Evolutionary conservation across 1,284 basidiomycete species (phyloP).

Genomic region (Earliella scabrosa): DNA sequence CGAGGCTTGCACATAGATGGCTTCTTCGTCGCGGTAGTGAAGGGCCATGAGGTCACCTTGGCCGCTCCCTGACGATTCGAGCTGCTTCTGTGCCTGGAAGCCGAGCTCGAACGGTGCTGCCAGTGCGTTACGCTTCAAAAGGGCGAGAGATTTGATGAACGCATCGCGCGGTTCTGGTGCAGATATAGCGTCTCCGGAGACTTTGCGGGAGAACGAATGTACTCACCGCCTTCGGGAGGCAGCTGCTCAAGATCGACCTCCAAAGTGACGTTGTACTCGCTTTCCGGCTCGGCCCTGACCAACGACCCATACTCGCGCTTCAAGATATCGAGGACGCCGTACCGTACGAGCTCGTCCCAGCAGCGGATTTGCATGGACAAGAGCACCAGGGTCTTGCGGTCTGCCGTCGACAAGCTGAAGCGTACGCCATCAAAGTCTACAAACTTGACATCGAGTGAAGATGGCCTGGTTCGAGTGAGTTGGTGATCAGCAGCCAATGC

Average conservation of each 20-base stretch:
- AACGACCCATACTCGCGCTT: conserved; percentile 84
- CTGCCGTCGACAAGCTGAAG: conserved; percentile 90
- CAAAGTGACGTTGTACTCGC: conserved; percentile 90
- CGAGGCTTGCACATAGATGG: conserved; percentile 93
- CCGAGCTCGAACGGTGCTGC: conserved; percentile 95
- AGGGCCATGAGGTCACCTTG: conserved; percentile 90
- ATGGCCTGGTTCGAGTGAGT: conserved; percentile 59
- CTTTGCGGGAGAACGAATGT: background rate
- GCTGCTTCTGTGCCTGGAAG: conserved; percentile 85
- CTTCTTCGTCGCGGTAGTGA: conserved; percentile 96
- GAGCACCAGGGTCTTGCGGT: conserved; percentile 80
- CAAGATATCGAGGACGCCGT: conserved; percentile 86
- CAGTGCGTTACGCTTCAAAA: conserved; percentile 93
- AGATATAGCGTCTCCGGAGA: background rate
- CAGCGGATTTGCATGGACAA: conserved; percentile 98
- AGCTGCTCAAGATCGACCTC: conserved; percentile 87
- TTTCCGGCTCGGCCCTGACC: conserved; percentile 67
- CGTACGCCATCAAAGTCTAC: conserved; percentile 98
- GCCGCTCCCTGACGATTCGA: conserved; percentile 71
- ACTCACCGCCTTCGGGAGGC: conserved; percentile 81
- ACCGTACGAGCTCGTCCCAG: conserved; percentile 92
- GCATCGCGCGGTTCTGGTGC: conserved; percentile 74
- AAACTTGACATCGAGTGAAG: conserved; percentile 92
- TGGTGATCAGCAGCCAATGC: background rate
- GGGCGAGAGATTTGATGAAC: conserved; percentile 82